Percentiles rank a stretch among this genome's conserved stretches.
Conservation (phyloP, 1,139 yeast species). For the Meyerozyma athensensis region DNA sequence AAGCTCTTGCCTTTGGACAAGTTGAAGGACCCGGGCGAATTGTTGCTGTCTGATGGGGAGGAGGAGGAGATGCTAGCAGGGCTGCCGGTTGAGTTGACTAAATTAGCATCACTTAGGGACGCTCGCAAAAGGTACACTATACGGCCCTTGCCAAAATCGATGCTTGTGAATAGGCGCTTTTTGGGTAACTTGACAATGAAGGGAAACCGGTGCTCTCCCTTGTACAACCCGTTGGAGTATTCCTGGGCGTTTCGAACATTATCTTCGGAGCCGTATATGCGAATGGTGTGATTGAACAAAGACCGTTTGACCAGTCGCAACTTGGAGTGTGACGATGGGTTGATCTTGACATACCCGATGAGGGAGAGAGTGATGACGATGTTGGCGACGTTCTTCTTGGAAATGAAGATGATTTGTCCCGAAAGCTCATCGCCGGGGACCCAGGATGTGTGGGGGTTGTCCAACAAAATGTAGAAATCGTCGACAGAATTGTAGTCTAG, state of each 20-base stretch:
- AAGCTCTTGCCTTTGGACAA: constrained; percentile 21
- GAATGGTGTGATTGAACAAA: constrained; percentile 61
- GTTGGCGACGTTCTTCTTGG: constrained; percentile 53
- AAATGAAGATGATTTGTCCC: constrained; percentile 55
- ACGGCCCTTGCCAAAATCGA: constrained; percentile 82
- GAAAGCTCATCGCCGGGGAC: constrained; percentile 65
- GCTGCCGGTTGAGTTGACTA: constrained; percentile 3
- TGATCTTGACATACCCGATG: constrained; percentile 54
- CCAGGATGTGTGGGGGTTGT: constrained; percentile 68
- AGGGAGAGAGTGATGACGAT: constrained; percentile 51
- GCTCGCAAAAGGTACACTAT: constrained; percentile 66
- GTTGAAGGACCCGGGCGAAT: constrained; percentile 12
- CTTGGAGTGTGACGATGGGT: constrained; percentile 46
- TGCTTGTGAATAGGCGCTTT: constrained; percentile 65
- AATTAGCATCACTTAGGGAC: constrained; percentile 34
- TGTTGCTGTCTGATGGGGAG: constrained; percentile 6
- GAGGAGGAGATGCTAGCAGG: neutral
- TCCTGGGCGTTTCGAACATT: constrained; percentile 12
- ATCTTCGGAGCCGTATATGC: constrained; percentile 52
- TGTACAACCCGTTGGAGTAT: constrained; percentile 47
- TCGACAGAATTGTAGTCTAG: constrained; percentile 45
- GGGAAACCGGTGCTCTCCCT: constrained; percentile 86
- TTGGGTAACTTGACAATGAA: constrained; percentile 75
- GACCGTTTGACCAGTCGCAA: constrained; percentile 47
- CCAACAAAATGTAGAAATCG: constrained; percentile 65